These are phyloP conservation scores for Entoloma clypeatum DNA, from an alignment of 1,284 basidiomycete genomes.

Conservation along the genomic window DNA sequence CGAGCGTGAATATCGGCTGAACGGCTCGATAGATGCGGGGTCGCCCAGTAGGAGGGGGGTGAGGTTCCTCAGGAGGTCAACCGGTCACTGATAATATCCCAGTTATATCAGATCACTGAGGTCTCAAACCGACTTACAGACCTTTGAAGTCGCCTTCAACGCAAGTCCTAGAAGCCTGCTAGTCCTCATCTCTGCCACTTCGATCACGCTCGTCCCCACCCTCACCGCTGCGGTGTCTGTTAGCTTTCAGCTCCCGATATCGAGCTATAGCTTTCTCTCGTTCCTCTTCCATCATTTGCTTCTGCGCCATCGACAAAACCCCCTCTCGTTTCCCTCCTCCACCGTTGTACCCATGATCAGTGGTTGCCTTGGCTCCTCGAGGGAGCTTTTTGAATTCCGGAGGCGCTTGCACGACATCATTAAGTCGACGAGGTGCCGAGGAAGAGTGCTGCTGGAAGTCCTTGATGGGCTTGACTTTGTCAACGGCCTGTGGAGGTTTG, in stretches of 20 bases:
- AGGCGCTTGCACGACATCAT: constrained; percentile 46
- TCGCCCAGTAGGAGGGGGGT: no score
- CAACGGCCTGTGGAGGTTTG: constrained; percentile 14
- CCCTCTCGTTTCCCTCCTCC: constrained; percentile 36
- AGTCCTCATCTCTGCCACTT: constrained; percentile 7
- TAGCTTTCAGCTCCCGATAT: constrained; percentile 67
- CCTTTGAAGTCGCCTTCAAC: background rate
- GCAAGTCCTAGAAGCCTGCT: background rate
- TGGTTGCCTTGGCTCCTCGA: constrained; percentile 12
- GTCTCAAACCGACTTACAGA: constrained; percentile 1
- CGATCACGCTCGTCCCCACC: constrained; percentile 14
- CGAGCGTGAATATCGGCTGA: no score
- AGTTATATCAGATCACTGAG: background rate
- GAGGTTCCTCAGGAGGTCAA: no score
- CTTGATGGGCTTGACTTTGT: constrained; percentile 35
- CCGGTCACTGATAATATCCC: background rate
- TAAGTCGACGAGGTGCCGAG: constrained; percentile 57
- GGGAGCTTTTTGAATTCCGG: constrained; percentile 42
- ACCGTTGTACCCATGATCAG: constrained; percentile 1
- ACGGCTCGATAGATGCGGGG: no score
- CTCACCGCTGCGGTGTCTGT: constrained; percentile 21
- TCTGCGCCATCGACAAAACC: constrained; percentile 70
- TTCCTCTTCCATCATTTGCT: constrained; percentile 70
- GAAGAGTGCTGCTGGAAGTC: constrained; percentile 55
- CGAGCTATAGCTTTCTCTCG: constrained; percentile 60